Evolutionary conservation across 2,329 filamentous ascomycete genomes (phyloP).

Genomic region (Tolypocladium paradoxum): DNA sequence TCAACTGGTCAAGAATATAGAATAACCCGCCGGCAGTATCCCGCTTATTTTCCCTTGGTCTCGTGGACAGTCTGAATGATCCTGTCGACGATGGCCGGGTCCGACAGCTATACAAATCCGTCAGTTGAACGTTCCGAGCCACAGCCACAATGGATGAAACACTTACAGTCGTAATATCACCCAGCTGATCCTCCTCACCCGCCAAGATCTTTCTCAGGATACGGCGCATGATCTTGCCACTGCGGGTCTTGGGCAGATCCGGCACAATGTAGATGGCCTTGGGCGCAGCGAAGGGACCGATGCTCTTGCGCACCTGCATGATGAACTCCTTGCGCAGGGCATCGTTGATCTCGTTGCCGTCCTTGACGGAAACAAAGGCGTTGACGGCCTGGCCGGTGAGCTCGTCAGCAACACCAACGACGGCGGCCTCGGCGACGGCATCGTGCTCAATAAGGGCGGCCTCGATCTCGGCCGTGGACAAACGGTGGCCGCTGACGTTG

Average conservation of each 20-base stretch:
- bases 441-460: slow-evolving; percentile 89
- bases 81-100: slow-evolving; percentile 78
- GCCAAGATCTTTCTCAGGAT: slow-evolving; percentile 96
- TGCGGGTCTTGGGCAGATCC: slow-evolving; percentile 93
- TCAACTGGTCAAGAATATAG: not conserved
- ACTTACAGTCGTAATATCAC: slow-evolving; percentile 82
- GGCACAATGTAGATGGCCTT: slow-evolving; percentile 87
- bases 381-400: slow-evolving; percentile 95
- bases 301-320: slow-evolving; percentile 91
- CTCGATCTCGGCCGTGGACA: slow-evolving; percentile 97
- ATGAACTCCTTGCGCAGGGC: slow-evolving; percentile 87
- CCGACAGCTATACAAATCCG: slow-evolving; percentile 57
- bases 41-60: slow-evolving; percentile 37
- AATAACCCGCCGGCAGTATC: not conserved
- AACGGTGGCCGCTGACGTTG: slow-evolving; percentile 90
- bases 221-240: slow-evolving; percentile 97
- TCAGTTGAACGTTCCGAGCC: not conserved
- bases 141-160: not conserved
- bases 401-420: slow-evolving; percentile 87
- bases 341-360: slow-evolving; percentile 64
- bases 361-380: slow-evolving; percentile 89
- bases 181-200: slow-evolving; percentile 92
- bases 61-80: slow-evolving; percentile 77
- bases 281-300: slow-evolving; percentile 92
- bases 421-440: slow-evolving; percentile 83